A percentile compares a stretch with the other conserved stretches of the same genome.
These are phyloP conservation scores for Chaetothyriales sp. DNA, from an alignment of 2,329 filamentous ascomycete genomes.

Conservation along the genomic window DNA sequence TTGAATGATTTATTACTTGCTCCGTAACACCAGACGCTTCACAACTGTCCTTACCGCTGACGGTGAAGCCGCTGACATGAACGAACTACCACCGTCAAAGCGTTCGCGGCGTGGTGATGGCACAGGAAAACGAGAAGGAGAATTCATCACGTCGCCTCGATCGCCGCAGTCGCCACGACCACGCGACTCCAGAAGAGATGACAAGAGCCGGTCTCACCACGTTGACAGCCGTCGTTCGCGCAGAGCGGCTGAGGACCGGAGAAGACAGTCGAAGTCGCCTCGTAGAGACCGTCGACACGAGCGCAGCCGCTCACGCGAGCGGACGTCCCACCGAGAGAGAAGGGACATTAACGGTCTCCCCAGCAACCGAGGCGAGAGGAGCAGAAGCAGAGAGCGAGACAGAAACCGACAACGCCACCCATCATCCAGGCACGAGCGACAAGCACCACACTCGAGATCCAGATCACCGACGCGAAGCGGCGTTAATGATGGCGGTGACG, in stretches of 20 bases:
- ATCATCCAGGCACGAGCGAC: slow-evolving; percentile 24
- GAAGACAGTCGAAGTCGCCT: slow-evolving; percentile 13
- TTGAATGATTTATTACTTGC: neutral
- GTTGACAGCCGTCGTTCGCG: slow-evolving; percentile 11
- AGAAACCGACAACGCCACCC: slow-evolving; percentile 22
- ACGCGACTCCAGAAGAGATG: slow-evolving; percentile 27
- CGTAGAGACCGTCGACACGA: slow-evolving; percentile 26
- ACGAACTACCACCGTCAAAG: slow-evolving; percentile 38
- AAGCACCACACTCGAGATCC: slow-evolving; percentile 17
- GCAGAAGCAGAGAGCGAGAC: slow-evolving; percentile 20
- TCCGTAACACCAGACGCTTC: neutral
- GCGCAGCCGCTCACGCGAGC: slow-evolving; percentile 32
- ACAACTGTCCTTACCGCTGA: too few species aligned
- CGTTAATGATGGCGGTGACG: neutral
- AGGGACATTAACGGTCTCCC: slow-evolving; percentile 2
- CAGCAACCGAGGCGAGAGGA: slow-evolving; percentile 18
- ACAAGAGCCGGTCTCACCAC: slow-evolving; percentile 16
- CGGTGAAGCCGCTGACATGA: neutral
- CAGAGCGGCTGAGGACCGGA: slow-evolving; percentile 12
- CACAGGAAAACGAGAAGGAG: slow-evolving; percentile 47
- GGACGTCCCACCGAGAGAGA: slow-evolving; percentile 7
- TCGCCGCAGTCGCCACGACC: slow-evolving; percentile 20
- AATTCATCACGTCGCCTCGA: slow-evolving; percentile 21
- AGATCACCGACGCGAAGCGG: slow-evolving; percentile 25
- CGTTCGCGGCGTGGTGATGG: slow-evolving; percentile 42